Percentiles rank a stretch among this genome's conserved stretches.
Evolutionary conservation across 1,284 basidiomycete species (phyloP).

Genomic region (Naganishia liquefaciens): DNA sequence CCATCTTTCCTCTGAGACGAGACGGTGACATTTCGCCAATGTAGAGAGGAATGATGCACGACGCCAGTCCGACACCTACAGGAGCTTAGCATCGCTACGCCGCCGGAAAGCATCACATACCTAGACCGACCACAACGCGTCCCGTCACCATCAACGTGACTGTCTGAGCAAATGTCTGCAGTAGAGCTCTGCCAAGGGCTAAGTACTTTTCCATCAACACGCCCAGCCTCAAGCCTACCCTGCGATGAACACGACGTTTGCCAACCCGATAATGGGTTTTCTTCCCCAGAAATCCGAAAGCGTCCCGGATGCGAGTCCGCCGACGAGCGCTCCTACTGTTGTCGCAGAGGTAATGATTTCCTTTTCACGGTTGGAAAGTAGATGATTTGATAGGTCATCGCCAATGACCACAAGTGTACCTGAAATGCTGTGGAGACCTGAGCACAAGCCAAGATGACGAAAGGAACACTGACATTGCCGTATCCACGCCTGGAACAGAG

Average conservation of each 20-base stretch:
- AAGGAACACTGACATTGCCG: conserved; percentile 58
- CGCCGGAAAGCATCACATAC: background rate
- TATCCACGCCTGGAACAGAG: conserved; percentile 59
- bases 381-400: conserved; percentile 64
- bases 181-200: background rate
- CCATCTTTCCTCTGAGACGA: conserved; percentile 71
- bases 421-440: conserved; percentile 56
- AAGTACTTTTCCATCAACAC: background rate
- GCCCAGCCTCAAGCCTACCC: conserved; percentile 54
- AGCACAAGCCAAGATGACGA: background rate
- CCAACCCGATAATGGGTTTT: conserved; percentile 66
- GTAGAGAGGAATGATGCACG: conserved; percentile 76
- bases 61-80: conserved; percentile 60
- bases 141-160: conserved; percentile 75
- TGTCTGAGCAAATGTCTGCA: conserved; percentile 65
- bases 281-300: conserved; percentile 73
- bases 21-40: conserved; percentile 76
- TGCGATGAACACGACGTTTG: conserved; percentile 72
- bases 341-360: conserved; percentile 79
- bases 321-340: conserved; percentile 73
- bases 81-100: conserved; percentile 40
- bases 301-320: conserved; percentile 68
- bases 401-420: conserved; percentile 65
- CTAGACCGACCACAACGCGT: conserved; percentile 67
- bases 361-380: conserved; percentile 67